Percentiles rank a stretch among this genome's conserved stretches.
These are phyloP conservation scores for Casuarina cunninghamiana DNA, from an alignment of 306 rosid genomes.

Conservation along the genomic window DNA sequence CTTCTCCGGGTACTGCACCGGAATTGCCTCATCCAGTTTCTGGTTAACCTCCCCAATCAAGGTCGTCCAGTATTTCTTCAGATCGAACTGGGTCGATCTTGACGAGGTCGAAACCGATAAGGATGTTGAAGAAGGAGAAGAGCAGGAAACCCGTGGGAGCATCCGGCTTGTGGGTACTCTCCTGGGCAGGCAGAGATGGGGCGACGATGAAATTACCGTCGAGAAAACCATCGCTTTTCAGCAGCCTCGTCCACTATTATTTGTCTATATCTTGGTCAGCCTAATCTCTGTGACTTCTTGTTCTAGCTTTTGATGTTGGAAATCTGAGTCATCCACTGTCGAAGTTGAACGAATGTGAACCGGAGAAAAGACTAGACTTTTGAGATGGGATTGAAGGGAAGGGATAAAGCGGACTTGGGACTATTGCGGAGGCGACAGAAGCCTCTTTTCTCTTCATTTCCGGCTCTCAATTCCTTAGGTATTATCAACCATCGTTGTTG, in stretches of 20 bases:
- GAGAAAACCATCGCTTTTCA: background rate
- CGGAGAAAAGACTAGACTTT: too few species aligned
- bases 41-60: constrained; percentile 66
- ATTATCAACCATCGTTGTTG: too few species aligned
- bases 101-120: constrained; percentile 8
- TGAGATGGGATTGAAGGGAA: too few species aligned
- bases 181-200: constrained; percentile 30
- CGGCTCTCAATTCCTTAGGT: too few species aligned
- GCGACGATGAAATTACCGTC: constrained; percentile 25
- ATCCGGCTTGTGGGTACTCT: constrained; percentile 25
- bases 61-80: constrained; percentile 77
- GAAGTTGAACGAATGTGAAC: too few species aligned
- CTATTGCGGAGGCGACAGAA: too few species aligned
- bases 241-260: background rate
- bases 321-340: too few species aligned
- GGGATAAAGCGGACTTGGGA: too few species aligned
- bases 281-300: too few species aligned
- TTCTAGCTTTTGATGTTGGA: too few species aligned
- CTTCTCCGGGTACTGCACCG: constrained; percentile 62
- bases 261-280: background rate
- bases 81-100: constrained; percentile 47
- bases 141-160: constrained; percentile 47
- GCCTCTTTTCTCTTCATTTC: too few species aligned
- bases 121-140: constrained; percentile 35
- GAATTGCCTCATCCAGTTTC: constrained; percentile 79